These are phyloP conservation scores for Astraeus odoratus DNA, from an alignment of 768 basidiomycete species.

Conservation along the genomic window DNA sequence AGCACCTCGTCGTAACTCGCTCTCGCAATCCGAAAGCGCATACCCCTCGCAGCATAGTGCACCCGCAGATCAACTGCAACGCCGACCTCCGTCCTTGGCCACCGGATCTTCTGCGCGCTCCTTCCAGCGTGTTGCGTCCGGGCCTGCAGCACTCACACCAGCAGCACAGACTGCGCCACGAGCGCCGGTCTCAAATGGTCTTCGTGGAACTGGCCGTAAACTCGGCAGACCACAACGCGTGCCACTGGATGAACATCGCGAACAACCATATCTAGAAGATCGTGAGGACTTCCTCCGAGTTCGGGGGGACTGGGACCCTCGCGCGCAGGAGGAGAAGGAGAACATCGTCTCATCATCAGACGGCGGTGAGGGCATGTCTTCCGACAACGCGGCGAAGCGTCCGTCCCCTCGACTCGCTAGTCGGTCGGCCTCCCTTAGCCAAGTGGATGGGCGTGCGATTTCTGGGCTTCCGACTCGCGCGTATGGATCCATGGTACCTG, in stretches of 20 bases:
- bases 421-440: slow-evolving; percentile 27
- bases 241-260: slow-evolving; percentile 31
- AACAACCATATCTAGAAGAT: slow-evolving; percentile 27
- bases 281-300: slow-evolving; percentile 27
- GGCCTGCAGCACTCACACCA: slow-evolving; percentile 36
- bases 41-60: slow-evolving; percentile 30
- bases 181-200: slow-evolving; percentile 25
- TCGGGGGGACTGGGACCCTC: slow-evolving; percentile 24
- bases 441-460: slow-evolving; percentile 29
- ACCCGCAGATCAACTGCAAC: slow-evolving; percentile 24
- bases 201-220: slow-evolving; percentile 30
- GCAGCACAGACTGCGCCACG: slow-evolving; percentile 23
- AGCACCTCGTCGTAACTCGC: slow-evolving; percentile 38
- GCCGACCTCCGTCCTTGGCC: slow-evolving; percentile 21
- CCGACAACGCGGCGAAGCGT: slow-evolving; percentile 18
- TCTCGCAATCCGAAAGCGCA: slow-evolving; percentile 64
- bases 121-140: slow-evolving; percentile 63
- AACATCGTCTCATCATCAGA: slow-evolving; percentile 27
- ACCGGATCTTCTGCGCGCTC: slow-evolving; percentile 34
- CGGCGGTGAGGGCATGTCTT: slow-evolving; percentile 17
- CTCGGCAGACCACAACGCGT: slow-evolving; percentile 30
- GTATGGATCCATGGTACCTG: slow-evolving; percentile 22
- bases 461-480: slow-evolving; percentile 27
- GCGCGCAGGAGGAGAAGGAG: slow-evolving; percentile 35
- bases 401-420: slow-evolving; percentile 22